Evolutionary conservation across 2,329 filamentous ascomycete species (phyloP).

Genomic region (Verticillium dahliae): DNA sequence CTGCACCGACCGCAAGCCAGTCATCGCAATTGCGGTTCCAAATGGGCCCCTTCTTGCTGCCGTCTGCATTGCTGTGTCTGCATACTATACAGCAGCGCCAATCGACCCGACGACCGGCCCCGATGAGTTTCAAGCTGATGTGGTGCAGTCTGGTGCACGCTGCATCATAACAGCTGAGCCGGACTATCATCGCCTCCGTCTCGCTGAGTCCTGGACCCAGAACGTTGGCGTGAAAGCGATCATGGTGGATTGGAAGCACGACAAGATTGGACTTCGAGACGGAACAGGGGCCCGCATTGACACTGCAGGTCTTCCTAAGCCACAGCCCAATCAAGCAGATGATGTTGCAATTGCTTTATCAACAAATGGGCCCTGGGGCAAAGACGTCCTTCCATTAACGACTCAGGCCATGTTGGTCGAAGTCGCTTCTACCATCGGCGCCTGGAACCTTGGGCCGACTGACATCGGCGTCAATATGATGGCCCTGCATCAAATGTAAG

Average conservation of each 20-base stretch:
- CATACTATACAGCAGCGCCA: constrained; percentile 12
- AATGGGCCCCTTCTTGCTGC: constrained; percentile 13
- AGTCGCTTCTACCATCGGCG: not conserved
- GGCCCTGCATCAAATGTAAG: constrained; percentile 5
- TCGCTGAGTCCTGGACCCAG: not conserved
- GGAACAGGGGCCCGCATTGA: not conserved
- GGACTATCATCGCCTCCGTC: not conserved
- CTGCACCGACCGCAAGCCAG: constrained; percentile 5
- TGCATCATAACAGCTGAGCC: not conserved
- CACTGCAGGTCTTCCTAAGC: not conserved
- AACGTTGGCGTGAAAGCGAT: not conserved
- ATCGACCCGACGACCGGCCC: constrained; percentile 9
- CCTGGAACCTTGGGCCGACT: constrained; percentile 1
- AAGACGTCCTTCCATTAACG: constrained; percentile 1
- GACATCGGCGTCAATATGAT: constrained; percentile 6
- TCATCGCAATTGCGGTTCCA: constrained; percentile 10
- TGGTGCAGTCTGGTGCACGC: not conserved
- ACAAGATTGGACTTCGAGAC: not conserved
- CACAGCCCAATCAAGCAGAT: constrained; percentile 2
- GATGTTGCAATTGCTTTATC: constrained; percentile 1
- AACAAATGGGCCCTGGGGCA: constrained; percentile 3
- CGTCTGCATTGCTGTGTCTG: constrained; percentile 11
- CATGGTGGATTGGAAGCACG: not conserved
- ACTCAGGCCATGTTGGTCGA: constrained; percentile 1
- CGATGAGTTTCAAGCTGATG: constrained; percentile 12